phyloP scores from a whole-genome alignment of 2,329 filamentous ascomycete genomes.

The Pseudogymnoascus sp. region DNA sequence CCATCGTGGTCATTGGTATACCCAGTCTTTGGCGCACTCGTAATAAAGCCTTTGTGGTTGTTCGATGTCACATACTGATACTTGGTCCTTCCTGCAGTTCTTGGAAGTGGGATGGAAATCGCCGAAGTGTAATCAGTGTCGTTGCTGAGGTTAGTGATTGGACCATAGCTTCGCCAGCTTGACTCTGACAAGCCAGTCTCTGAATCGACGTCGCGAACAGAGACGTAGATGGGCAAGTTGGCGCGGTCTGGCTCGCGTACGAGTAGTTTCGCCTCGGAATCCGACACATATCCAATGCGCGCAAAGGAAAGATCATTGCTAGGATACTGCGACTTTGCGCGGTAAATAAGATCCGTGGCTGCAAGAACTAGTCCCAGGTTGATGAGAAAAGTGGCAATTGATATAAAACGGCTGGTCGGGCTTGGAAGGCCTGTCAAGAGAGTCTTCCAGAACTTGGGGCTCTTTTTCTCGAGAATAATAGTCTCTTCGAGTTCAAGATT shows the following conservation, averaged over 20 bases:
- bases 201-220: conserved; percentile 51
- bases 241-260: conserved; percentile 73
- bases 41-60: conserved; percentile 77
- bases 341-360: conserved; percentile 70
- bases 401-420: conserved; percentile 58
- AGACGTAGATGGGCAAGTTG: conserved; percentile 68
- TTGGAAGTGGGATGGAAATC: conserved; percentile 55
- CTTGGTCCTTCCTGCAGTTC: conserved; percentile 56
- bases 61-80: conserved; percentile 87
- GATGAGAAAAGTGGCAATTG: conserved; percentile 60
- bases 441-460: conserved; percentile 52
- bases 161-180: conserved; percentile 61
- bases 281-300: conserved; percentile 78
- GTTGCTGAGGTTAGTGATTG: conserved; percentile 58
- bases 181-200: conserved; percentile 47
- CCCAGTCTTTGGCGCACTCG: conserved; percentile 65
- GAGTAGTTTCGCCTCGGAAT: conserved; percentile 70
- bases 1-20: conserved; percentile 53
- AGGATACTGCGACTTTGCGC: conserved; percentile 62
- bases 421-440: conserved; percentile 72
- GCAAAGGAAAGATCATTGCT: conserved; percentile 75
- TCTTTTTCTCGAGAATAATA: conserved; percentile 50
- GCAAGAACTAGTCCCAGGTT: conserved; percentile 65
- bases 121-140: conserved; percentile 76
- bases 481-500: conserved; percentile 59